These are phyloP conservation scores for Penicillium sp. DNA, from an alignment of 2,329 filamentous ascomycete species.

Conservation along the genomic window DNA sequence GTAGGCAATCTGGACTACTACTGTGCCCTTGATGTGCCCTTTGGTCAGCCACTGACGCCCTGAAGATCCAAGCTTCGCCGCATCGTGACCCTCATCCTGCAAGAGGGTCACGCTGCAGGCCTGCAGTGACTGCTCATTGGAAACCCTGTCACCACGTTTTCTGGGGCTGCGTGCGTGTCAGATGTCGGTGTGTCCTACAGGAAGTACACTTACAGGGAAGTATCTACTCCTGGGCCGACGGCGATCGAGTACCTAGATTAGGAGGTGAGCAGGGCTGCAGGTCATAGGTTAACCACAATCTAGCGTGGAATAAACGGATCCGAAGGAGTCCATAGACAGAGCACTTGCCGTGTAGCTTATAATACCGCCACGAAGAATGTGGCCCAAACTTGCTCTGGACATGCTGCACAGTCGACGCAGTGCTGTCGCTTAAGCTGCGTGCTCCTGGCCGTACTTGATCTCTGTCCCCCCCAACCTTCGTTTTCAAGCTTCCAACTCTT, in stretches of 20 bases:
- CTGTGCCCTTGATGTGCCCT: not conserved
- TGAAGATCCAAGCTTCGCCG: not conserved
- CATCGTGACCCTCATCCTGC: slow-evolving; percentile 1
- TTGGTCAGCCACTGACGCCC: not conserved
- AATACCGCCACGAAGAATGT: not conserved
- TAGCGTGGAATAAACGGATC: not conserved
- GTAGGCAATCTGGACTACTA: not conserved
- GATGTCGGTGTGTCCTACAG: slow-evolving; percentile 24
- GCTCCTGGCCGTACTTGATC: not conserved
- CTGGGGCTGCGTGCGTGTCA: slow-evolving; percentile 14
- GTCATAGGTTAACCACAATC: not conserved
- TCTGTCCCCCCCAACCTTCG: not conserved
- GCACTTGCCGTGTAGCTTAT: not conserved
- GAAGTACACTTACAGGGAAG: not conserved
- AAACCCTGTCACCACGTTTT: slow-evolving; percentile 23
- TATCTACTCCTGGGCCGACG: not conserved
- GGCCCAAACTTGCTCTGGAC: not conserved
- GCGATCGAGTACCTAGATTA: not conserved
- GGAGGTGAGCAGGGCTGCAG: not conserved
- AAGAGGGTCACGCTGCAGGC: slow-evolving; percentile 10
- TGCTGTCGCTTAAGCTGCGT: not conserved
- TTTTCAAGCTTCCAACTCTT: not conserved
- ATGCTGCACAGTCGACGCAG: not conserved
- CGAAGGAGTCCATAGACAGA: not conserved
- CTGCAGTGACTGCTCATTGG: slow-evolving; percentile 18